Base-by-base conservation (phyloP, 306 rosid species). In the Abrus precatorius region DNA sequence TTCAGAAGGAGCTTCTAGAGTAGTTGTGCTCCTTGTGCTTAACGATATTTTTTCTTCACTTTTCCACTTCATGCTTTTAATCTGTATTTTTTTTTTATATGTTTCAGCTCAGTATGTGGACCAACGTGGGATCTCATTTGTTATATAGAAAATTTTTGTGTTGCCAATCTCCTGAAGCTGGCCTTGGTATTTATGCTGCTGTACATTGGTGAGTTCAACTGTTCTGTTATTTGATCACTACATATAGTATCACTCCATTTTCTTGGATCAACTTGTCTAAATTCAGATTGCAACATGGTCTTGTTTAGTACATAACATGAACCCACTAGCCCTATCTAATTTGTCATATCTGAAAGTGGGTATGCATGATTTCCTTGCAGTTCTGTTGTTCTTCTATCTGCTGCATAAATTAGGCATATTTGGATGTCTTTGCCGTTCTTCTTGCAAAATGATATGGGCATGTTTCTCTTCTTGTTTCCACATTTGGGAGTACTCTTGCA, bases 101-200 rank as follows among this genome's bases (percentile, higher is more conserved):
- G 7, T 82, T 48, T 71, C 94, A 92, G 93, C 47, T 86, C 97
- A 64, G 82, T 57, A 1, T 92, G 97, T 47, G 89, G 89, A 77
- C 84, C 93, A 67, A 86, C 93, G 77, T 90, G 97, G 97, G 97
- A 90, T 85, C 78, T 92, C 83, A 38, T 83, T 4, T 90, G 93
- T 69, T 88, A 87, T 82, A 83, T 90, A 4, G 91, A 92, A 60
- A 75, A 88, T 27, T 90, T 92, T 49, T 92, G 94, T 49, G 28
- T 92, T 64, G 82, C 91, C 85, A 86, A 92, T 80, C 74, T 90
- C 75, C 80, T 90, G 68, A 88, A 69, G 83, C 77, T 88, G 76
- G 90, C 79, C 64, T 40, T 85, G 88, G 88, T 87, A 30, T 77
- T 90, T 82, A 45, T 88, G 80, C 82, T 92, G 3, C 63, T 82